phyloP scores from a whole-genome alignment of 768 basidiomycete species.

The Lepiota venenata region DNA sequence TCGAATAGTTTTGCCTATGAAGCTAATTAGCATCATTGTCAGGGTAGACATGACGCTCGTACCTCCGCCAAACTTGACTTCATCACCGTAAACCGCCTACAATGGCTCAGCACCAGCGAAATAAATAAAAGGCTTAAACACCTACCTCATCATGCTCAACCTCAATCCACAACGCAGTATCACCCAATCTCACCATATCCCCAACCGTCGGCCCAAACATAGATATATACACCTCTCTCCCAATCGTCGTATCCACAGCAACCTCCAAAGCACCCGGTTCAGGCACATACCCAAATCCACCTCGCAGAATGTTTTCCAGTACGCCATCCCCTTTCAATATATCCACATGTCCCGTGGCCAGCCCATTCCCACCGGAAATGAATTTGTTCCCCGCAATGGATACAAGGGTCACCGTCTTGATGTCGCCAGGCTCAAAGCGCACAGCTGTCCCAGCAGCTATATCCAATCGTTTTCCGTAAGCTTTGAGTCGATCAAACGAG shows the following conservation, averaged over 20 bases:
- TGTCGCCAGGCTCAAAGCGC: constrained; percentile 92
- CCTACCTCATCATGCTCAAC: constrained; percentile 81
- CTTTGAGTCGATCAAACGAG: constrained; percentile 75
- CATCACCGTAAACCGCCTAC: constrained; percentile 89
- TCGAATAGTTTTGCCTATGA: constrained; percentile 82
- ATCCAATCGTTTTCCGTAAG: constrained; percentile 86
- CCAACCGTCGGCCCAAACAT: constrained; percentile 97
- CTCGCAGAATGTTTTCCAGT: constrained; percentile 44
- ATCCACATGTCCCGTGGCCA: constrained; percentile 59
- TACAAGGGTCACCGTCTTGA: constrained; percentile 80
- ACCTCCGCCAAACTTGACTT: constrained; percentile 98
- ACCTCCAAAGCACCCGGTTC: constrained; percentile 62
- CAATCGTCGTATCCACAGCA: constrained; percentile 48
- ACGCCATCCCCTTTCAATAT: constrained; percentile 41
- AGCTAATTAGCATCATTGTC: constrained; percentile 8
- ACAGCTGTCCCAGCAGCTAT: constrained; percentile 95
- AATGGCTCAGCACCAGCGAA: background rate
- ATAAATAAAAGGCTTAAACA: background rate
- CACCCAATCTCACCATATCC: constrained; percentile 84
- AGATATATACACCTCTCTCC: constrained; percentile 74
- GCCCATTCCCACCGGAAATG: constrained; percentile 76
- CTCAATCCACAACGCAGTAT: constrained; percentile 88
- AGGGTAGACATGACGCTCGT: constrained; percentile 10
- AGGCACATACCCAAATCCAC: constrained; percentile 67
- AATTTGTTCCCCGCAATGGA: constrained; percentile 67